phyloP scores from a whole-genome alignment of 257 asterid genomes.

The Solanum microdontum region DNA sequence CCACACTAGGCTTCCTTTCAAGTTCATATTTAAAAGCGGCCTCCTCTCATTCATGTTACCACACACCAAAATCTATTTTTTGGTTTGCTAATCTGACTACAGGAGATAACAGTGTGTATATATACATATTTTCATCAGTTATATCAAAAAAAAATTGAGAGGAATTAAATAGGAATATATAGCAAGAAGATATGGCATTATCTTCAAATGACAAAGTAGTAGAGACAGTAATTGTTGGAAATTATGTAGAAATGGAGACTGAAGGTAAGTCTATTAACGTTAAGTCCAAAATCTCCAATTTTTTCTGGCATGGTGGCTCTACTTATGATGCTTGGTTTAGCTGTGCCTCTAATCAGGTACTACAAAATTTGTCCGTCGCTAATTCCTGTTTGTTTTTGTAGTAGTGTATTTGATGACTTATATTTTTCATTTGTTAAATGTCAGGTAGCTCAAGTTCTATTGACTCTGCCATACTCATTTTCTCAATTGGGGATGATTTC shows the following conservation, averaged over 20 bases:
- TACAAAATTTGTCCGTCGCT: background rate
- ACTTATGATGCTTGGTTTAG: constrained; percentile 36
- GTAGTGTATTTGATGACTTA: background rate
- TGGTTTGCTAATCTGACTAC: too few species aligned
- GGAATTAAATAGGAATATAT: background rate
- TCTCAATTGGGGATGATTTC: constrained; percentile 31
- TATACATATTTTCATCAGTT: background rate
- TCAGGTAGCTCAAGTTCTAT: constrained; percentile 31
- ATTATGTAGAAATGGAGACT: constrained; percentile 25
- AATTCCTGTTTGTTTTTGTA: background rate
- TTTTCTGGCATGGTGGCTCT: constrained; percentile 39
- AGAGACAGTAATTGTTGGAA: constrained; percentile 26
- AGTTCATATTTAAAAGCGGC: background rate
- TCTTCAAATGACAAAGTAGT: constrained; percentile 13
- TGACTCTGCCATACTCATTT: constrained; percentile 31
- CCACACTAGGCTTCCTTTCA: background rate
- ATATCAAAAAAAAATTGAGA: background rate
- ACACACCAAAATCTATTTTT: background rate
- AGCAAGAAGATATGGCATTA: background rate
- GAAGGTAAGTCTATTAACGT: constrained; percentile 5
- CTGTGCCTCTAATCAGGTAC: background rate
- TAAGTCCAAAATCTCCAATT: constrained; percentile 17
- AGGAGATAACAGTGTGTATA: background rate
- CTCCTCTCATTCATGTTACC: background rate
- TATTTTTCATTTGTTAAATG: background rate